Evolutionary conservation across 140 eudicot genomes (phyloP).

Genomic region (Ambrosia hybrid): DNA sequence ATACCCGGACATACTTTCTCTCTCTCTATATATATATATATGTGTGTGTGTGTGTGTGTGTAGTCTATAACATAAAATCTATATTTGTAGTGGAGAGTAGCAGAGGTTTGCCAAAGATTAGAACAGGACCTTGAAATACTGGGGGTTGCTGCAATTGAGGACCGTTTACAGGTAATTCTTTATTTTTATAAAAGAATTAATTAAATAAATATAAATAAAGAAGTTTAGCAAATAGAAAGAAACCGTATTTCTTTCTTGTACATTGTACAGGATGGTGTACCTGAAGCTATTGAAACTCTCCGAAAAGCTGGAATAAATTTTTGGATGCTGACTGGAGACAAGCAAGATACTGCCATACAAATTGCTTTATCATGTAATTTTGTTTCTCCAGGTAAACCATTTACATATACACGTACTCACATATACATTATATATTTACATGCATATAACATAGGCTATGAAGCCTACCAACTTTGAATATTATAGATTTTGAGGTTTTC

Average conservation of each 20-base stretch:
- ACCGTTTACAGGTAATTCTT: slow-evolving; percentile 74
- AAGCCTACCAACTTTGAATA: too few relatives aligned
- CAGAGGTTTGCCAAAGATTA: slow-evolving; percentile 92
- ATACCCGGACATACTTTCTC: slow-evolving; percentile 3
- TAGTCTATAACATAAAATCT: background rate
- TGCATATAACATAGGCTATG: slow-evolving; percentile 3
- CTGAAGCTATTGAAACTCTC: slow-evolving; percentile 85
- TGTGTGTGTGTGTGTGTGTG: background rate
- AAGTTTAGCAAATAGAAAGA: background rate
- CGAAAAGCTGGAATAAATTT: slow-evolving; percentile 90
- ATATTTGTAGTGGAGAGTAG: slow-evolving; percentile 72
- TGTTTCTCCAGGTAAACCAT: slow-evolving; percentile 74
- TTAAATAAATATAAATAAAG: background rate
- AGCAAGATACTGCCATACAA: slow-evolving; percentile 87
- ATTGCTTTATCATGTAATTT: slow-evolving; percentile 96
- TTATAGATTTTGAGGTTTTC: background rate
- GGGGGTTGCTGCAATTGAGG: slow-evolving; percentile 98
- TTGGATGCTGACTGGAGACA: slow-evolving; percentile 99
- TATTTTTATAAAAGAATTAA: slow-evolving; percentile 5
- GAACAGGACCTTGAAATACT: slow-evolving; percentile 85
- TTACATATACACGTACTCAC: background rate
- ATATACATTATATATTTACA: background rate
- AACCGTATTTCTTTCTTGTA: slow-evolving; percentile 1
- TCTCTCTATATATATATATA: background rate
- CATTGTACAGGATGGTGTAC: slow-evolving; percentile 79